phyloP scores from a whole-genome alignment of 73 alveolate genomes.

The Paramecium primaurelia region DNA sequence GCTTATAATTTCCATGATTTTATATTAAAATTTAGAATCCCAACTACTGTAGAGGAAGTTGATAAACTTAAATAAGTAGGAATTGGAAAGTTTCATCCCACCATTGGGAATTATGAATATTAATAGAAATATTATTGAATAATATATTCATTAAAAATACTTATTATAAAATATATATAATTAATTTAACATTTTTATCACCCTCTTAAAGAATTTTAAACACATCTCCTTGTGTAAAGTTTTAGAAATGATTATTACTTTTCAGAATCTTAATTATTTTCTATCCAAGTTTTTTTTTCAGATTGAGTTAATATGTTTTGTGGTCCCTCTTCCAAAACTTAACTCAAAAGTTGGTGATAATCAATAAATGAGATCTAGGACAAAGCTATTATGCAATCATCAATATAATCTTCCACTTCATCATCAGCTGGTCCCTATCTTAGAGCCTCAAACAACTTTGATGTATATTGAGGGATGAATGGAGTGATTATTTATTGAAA shows the following conservation, averaged over 20 bases:
- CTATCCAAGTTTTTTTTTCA: background rate
- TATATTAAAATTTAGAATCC: slow-evolving; percentile 48
- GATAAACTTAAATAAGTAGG: slow-evolving; percentile 28
- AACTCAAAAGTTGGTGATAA: background rate
- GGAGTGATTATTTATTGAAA: background rate
- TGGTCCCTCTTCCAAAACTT: slow-evolving; percentile 37
- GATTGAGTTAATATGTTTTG: background rate
- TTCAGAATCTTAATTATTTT: background rate
- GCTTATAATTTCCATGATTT: slow-evolving; percentile 58
- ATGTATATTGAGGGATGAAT: background rate
- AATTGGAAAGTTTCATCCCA: slow-evolving; percentile 60
- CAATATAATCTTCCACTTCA: slow-evolving; percentile 33
- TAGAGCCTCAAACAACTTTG: slow-evolving; percentile 1
- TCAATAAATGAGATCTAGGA: background rate
- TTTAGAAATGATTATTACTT: background rate
- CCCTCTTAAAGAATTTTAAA: background rate
- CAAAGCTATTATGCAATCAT: slow-evolving; percentile 19
- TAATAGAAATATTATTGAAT: slow-evolving; percentile 24
- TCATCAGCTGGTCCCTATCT: slow-evolving; percentile 26
- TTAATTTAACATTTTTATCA: background rate
- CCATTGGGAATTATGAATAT: slow-evolving; percentile 1
- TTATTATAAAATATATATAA: background rate
- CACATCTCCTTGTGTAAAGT: slow-evolving; percentile 31
- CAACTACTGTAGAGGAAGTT: slow-evolving; percentile 43
- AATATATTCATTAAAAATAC: background rate